Base-by-base conservation (phyloP, 352 stramenopile species). In the Peronosclerospora sorghi region DNA sequence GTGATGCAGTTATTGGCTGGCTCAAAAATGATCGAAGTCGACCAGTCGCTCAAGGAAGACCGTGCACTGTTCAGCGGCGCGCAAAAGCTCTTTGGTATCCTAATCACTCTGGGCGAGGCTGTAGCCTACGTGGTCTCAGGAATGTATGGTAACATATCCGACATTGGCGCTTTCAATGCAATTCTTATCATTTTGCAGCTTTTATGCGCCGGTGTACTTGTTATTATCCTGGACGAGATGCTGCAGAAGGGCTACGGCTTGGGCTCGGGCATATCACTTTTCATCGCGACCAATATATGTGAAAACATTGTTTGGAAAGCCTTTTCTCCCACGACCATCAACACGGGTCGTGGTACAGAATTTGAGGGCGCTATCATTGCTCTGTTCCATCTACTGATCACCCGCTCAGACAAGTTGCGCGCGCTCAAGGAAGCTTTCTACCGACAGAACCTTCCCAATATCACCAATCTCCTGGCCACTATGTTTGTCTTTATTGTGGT, bases 241-340 rank as follows among this genome's bases (percentile, higher is more conserved):
- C 83, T 99, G 35, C 95, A 99, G 70, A 99, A 99, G 81, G 96
- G 96, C 36, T 99, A 99, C 68, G 96, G 96, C 42, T 79, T 99
- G 17, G 96, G 96, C 44, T 97, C 83, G 45, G 96, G 95, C 57
- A 99, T 99, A 65, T 98, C 90, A 51, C 90, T 99, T 42, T 99
- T 99, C 66, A 99, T 99, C 51, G 96, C 96, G 24, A 99, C 96
- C 46, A 99, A 99, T 80, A 99, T 99, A 70, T 99, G 96, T 59
- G 95, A 99, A 80, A 98, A 94, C 61, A 98, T 99, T 67, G 89
- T 99, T 23, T 99, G 96, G 96, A 98, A 99, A 73, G 95, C 96
- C 27, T 99, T 99, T 73, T 97, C 78, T 57, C 96, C 96, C 17
- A 98, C 94, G 37, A 99, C 96, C 26, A 98, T 99, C 71, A 99